Base-by-base conservation (phyloP, 202 grass and related monocot species). In the Eragrostis tef region DNA sequence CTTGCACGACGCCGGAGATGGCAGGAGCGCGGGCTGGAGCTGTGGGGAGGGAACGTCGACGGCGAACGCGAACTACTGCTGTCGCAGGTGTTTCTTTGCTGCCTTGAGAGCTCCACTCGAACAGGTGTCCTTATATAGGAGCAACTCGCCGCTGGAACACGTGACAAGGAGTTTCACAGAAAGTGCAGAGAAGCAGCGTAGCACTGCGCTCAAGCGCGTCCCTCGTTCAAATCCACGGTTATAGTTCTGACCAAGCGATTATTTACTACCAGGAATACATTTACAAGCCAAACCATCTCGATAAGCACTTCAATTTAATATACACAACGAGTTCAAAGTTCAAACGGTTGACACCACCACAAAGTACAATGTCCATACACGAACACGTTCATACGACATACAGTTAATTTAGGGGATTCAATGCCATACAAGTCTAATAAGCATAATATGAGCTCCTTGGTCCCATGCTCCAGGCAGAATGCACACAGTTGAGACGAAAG, bases 301-400 rank as follows among this genome's bases (percentile, higher is more conserved):
- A 51, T 21, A 25, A 58, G 12, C 25, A 42, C 66, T 51, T 48
- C 61, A 25, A 56, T 25, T 58, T 11, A 42, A 77, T 71, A 71
- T 76, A 82, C 51, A 45, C 65, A 6, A 53, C 56, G 10, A 3
- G 22, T 64, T 54, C 66, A 72, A 48, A 83, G 50, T 42, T 81
- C 69, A 80, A 6, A 21, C 21, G 78, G 19, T 48, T 24, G 27
- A 61, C 20, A 64, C 53, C 71, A 34, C 26, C 22, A 85, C 75
- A 63, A 34, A 57, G 13, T 6, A 24, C 45, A 27, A 61, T 14
- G 11, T 61, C 14, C 22, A 61, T 1, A 61, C 22, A 87, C 6
- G 13, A 19, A 25, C 29, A 75, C 4, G 41, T 36, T 7, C 41
- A 64, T 42, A 53, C 50, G 25, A 26, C n/a, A 64, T 39, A 51